Conservation (phyloP, 2,329 filamentous ascomycete genomes). For the Alternaria angustiovoidea region DNA sequence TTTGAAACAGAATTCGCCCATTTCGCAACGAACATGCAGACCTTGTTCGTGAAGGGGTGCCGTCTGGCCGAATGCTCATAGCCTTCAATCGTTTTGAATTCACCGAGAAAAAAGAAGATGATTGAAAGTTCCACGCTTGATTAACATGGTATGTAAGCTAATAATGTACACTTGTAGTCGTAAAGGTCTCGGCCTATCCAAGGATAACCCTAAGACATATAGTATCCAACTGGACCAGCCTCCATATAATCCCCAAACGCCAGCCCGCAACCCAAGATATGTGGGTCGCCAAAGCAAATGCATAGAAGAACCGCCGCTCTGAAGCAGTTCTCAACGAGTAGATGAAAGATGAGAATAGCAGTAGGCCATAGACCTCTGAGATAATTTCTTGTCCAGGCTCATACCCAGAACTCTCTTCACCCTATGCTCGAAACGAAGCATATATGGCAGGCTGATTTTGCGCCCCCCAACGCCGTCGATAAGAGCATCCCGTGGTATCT, state of each 20-base stretch:
- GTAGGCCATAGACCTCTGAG: not conserved
- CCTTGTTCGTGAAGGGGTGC: no score
- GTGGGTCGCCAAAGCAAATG: conserved; percentile 20
- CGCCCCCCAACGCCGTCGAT: conserved; percentile 3
- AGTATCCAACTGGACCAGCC: not conserved
- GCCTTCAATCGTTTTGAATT: no score
- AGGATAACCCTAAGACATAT: not conserved
- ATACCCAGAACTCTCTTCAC: conserved; percentile 34
- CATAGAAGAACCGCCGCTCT: conserved; percentile 4
- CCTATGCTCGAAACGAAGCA: not conserved
- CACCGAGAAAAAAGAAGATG: not conserved
- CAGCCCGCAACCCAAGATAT: conserved; percentile 11
- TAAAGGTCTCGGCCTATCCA: conserved; percentile 1
- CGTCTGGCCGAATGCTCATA: no score
- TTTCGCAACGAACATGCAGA: no score
- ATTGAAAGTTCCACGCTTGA: not conserved
- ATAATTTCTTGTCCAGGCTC: conserved; percentile 31
- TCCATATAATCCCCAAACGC: conserved; percentile 15
- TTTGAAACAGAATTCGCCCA: no score
- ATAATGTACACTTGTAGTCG: conserved; percentile 25
- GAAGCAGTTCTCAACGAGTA: not conserved
- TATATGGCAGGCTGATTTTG: not conserved
- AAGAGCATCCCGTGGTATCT: conserved; percentile 17
- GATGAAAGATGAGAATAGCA: not conserved
- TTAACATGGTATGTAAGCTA: conserved; percentile 7